These are phyloP conservation scores for Melaleuca alternifolia DNA, from an alignment of 345 rosid genomes.

Conservation along the genomic window DNA sequence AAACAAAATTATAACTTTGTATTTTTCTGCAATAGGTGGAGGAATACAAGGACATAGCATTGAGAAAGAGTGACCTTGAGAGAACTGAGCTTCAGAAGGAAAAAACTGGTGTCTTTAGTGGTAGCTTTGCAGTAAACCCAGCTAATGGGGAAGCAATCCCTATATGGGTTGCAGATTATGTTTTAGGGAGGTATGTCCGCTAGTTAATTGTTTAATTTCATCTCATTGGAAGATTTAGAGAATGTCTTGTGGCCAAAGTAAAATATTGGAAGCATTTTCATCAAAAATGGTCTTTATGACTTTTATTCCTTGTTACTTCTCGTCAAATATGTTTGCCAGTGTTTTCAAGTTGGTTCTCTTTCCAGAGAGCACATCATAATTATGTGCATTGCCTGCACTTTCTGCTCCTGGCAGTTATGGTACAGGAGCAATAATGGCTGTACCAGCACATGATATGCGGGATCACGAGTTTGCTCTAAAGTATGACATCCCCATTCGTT, in stretches of 20 bases:
- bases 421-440: constrained; percentile 97
- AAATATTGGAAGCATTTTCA: background rate
- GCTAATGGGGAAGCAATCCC: constrained; percentile 78
- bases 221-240: background rate
- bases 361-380: background rate
- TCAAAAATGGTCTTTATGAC: background rate
- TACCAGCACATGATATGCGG: constrained; percentile 84
- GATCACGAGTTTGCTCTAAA: constrained; percentile 79
- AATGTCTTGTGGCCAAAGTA: background rate
- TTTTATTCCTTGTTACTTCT: background rate
- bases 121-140: constrained; percentile 77
- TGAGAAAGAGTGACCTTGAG: constrained; percentile 84
- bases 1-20: background rate
- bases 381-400: background rate
- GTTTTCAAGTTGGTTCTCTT: background rate
- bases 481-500: constrained; percentile 56
- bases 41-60: constrained; percentile 69
- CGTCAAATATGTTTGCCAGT: background rate
- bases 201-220: background rate
- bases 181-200: constrained; percentile 51
- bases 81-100: constrained; percentile 97
- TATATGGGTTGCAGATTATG: constrained; percentile 93
- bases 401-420: constrained; percentile 56
- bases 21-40: constrained; percentile 46
- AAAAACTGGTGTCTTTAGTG: constrained; percentile 80